Percentiles rank a stretch among this genome's conserved stretches.
These are phyloP conservation scores for Fusarium begoniae DNA, from an alignment of 2,329 filamentous ascomycete genomes.

Conservation along the genomic window DNA sequence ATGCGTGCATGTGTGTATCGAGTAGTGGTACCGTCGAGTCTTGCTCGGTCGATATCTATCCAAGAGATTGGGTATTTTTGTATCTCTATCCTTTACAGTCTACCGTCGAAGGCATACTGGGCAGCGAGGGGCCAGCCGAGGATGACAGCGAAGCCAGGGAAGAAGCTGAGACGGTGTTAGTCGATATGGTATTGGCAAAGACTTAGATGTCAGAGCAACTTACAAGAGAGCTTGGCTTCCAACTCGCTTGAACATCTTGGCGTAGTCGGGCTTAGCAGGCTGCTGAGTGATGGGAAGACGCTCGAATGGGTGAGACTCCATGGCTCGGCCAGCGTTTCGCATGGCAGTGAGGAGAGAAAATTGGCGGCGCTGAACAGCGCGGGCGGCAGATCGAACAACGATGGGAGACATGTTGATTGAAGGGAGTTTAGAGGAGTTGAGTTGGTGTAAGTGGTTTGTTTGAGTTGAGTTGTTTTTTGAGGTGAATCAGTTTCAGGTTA, in stretches of 20 bases:
- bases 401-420: constrained; percentile 43
- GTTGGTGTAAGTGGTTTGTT: constrained; percentile 24
- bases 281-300: constrained; percentile 43
- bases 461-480: constrained; percentile 4
- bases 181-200: not conserved
- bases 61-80: not conserved
- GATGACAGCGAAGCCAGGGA: constrained; percentile 46
- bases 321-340: constrained; percentile 46
- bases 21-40: constrained; percentile 23
- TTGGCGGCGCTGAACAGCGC: constrained; percentile 45
- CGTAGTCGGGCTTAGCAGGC: constrained; percentile 46
- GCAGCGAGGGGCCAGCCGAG: constrained; percentile 49
- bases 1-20: constrained; percentile 19
- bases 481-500: constrained; percentile 14
- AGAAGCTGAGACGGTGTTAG: constrained; percentile 44
- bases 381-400: constrained; percentile 43
- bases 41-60: constrained; percentile 30
- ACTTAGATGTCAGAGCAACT: constrained; percentile 26
- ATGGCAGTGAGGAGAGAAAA: constrained; percentile 48
- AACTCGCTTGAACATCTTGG: constrained; percentile 45
- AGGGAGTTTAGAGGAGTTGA: constrained; percentile 21
- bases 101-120: constrained; percentile 45
- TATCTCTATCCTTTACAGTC: constrained; percentile 38
- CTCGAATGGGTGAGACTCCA: constrained; percentile 51
- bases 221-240: constrained; percentile 47